Conservation (phyloP, 441 rosid genomes). For the Melastoma candidum region DNA sequence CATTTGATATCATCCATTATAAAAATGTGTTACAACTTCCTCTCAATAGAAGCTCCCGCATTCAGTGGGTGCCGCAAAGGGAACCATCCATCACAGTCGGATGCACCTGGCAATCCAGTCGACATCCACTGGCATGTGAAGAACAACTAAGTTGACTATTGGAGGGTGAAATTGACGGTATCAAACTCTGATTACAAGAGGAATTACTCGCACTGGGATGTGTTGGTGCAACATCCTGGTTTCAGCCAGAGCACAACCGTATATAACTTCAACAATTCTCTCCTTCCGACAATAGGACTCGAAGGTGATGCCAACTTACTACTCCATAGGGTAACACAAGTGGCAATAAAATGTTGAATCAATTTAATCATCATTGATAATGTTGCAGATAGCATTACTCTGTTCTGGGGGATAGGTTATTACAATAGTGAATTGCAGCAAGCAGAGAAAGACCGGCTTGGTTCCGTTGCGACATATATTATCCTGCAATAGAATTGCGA, state of each 20-base stretch:
- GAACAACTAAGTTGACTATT: slow-evolving; percentile 34
- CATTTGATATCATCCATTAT: background rate
- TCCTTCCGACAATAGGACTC: slow-evolving; percentile 34
- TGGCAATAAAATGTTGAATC: background rate
- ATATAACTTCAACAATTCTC: slow-evolving; percentile 43
- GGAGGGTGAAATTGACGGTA: slow-evolving; percentile 48
- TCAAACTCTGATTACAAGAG: slow-evolving; percentile 40
- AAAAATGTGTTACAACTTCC: background rate
- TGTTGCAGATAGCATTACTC: slow-evolving; percentile 39
- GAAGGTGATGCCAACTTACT: slow-evolving; percentile 23
- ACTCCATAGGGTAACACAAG: background rate
- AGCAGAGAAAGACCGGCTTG: slow-evolving; percentile 17
- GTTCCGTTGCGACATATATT: slow-evolving; percentile 43
- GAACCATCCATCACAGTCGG: slow-evolving; percentile 7
- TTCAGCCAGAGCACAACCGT: slow-evolving; percentile 26
- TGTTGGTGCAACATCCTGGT: slow-evolving; percentile 49
- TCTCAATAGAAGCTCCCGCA: slow-evolving; percentile 5
- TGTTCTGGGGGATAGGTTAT: slow-evolving; percentile 42
- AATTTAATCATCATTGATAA: background rate
- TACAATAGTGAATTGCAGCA: slow-evolving; percentile 29
- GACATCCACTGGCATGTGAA: slow-evolving; percentile 53
- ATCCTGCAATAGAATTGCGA: slow-evolving; percentile 31
- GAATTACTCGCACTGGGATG: slow-evolving; percentile 53
- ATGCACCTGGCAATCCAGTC: slow-evolving; percentile 19
- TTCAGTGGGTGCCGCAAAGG: slow-evolving; percentile 22